phyloP scores from a whole-genome alignment of 768 basidiomycete genomes.

The Lactarius tabidus region DNA sequence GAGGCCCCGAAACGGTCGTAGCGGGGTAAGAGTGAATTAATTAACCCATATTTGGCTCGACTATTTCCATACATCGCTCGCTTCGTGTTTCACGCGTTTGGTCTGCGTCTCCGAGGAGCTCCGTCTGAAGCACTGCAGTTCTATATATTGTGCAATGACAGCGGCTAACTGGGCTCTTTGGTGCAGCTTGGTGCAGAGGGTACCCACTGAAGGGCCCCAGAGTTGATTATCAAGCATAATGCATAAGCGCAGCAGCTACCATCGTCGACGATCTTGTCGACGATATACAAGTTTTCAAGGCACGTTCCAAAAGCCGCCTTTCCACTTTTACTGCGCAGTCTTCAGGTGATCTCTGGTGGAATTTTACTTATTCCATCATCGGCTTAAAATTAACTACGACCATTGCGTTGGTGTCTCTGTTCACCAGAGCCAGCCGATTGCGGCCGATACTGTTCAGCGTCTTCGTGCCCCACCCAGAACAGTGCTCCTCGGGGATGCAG shows the following conservation, averaged over 20 bases:
- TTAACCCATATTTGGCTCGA: background rate
- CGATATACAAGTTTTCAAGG: background rate
- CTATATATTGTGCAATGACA: too few relatives aligned
- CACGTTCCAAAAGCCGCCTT: background rate
- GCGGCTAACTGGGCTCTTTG: too few relatives aligned
- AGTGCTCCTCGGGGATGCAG: slow-evolving; percentile 20
- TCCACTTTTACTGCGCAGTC: too few relatives aligned
- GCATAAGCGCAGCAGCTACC: too few relatives aligned
- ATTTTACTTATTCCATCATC: slow-evolving; percentile 7
- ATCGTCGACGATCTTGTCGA: too few relatives aligned
- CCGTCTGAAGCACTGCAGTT: too few relatives aligned
- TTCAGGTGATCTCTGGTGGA: background rate
- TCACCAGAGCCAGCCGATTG: slow-evolving; percentile 12
- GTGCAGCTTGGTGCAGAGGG: too few relatives aligned
- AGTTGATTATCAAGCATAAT: background rate
- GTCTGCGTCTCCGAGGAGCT: background rate
- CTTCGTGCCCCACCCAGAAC: slow-evolving; percentile 7
- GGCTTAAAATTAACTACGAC: slow-evolving; percentile 11
- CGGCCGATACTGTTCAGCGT: slow-evolving; percentile 8
- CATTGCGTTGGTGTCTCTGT: background rate
- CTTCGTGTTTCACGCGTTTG: background rate
- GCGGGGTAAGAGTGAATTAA: background rate
- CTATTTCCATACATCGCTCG: background rate
- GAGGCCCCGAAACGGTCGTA: background rate
- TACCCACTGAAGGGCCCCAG: background rate